phyloP scores from a whole-genome alignment of 208 protist species.

The Endotrypanum monterogeii region DNA sequence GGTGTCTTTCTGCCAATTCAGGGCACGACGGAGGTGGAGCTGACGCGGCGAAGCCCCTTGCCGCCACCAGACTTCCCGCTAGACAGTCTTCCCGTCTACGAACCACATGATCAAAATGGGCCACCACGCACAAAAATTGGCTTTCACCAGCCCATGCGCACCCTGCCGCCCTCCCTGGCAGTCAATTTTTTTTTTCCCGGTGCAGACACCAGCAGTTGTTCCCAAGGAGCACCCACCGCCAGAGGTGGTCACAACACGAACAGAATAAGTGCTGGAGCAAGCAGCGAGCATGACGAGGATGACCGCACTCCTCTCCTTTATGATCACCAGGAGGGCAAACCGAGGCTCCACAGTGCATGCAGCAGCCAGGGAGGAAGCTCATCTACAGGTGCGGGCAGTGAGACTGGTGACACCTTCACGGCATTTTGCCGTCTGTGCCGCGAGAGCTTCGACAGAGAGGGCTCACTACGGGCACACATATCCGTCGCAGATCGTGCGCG shows the following conservation, averaged over 20 bases:
- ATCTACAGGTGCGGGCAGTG: background rate
- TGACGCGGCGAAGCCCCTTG: background rate
- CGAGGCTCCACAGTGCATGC: background rate
- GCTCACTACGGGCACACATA: constrained; percentile 47
- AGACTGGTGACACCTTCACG: background rate
- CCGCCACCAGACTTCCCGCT: constrained; percentile 30
- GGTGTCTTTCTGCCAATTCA: constrained; percentile 3
- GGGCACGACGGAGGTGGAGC: background rate
- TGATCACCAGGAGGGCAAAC: background rate
- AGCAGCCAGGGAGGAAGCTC: background rate
- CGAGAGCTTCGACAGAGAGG: constrained; percentile 41
- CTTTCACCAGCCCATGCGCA: constrained; percentile 14
- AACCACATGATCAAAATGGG: constrained; percentile 51
- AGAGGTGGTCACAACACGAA: background rate
- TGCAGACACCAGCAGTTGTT: background rate
- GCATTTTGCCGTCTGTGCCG: constrained; percentile 67
- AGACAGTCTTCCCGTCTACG: constrained; percentile 51
- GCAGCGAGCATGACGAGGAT: background rate
- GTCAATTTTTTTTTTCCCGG: constrained; percentile 4
- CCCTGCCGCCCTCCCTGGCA: constrained; percentile 10
- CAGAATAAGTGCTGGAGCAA: background rate
- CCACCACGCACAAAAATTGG: constrained; percentile 41
- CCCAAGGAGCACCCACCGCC: background rate
- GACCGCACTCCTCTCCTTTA: background rate
- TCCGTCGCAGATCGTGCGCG: constrained; percentile 27